phyloP scores from a whole-genome alignment of 2,329 filamentous ascomycete species.

The Cercospora sp. region DNA sequence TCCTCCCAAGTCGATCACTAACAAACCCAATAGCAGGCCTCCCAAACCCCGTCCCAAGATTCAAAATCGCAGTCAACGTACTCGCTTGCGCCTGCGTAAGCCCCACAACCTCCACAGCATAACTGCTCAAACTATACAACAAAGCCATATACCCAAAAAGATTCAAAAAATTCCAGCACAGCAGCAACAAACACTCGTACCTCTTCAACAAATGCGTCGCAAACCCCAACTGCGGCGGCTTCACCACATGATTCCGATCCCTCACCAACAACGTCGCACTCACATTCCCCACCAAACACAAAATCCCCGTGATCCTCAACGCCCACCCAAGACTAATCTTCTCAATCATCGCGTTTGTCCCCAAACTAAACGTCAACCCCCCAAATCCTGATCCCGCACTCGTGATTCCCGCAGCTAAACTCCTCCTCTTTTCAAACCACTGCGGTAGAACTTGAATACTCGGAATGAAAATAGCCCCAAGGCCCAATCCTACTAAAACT shows the following conservation, averaged over 20 bases:
- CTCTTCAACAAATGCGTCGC: slow-evolving; percentile 41
- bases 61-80: slow-evolving; percentile 47
- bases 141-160: slow-evolving; percentile 53
- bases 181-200: slow-evolving; percentile 42
- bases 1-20: slow-evolving; percentile 49
- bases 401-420: slow-evolving; percentile 46
- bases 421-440: slow-evolving; percentile 46
- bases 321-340: slow-evolving; percentile 43
- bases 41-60: slow-evolving; percentile 52
- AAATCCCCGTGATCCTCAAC: slow-evolving; percentile 45
- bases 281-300: slow-evolving; percentile 35
- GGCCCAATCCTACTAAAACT: slow-evolving; percentile 43
- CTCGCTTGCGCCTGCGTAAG: slow-evolving; percentile 45
- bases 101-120: slow-evolving; percentile 45
- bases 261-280: slow-evolving; percentile 38
- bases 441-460: slow-evolving; percentile 43
- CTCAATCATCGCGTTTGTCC: slow-evolving; percentile 43
- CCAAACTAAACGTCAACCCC: slow-evolving; percentile 42
- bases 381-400: slow-evolving; percentile 46
- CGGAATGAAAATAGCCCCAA: slow-evolving; percentile 47
- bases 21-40: slow-evolving; percentile 49
- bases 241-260: slow-evolving; percentile 40
- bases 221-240: slow-evolving; percentile 41
- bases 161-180: slow-evolving; percentile 48
- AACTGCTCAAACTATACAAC: slow-evolving; percentile 52